Conservation (phyloP, 306 rosid genomes). For the Pyrus bretschneideri region DNA sequence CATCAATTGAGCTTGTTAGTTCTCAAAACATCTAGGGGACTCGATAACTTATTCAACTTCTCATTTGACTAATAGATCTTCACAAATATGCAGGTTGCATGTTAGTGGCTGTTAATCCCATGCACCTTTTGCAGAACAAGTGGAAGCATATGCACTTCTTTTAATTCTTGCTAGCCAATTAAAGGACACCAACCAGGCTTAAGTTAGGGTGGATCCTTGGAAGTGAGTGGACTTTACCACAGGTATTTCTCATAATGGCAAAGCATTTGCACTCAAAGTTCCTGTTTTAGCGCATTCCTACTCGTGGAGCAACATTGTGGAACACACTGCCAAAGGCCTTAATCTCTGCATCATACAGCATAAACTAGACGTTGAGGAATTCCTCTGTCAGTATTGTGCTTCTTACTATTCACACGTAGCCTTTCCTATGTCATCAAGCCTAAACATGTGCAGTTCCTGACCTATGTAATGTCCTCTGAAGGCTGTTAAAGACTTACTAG, state of each 20-base stretch:
- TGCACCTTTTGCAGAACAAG: background rate
- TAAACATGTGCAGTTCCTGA: background rate
- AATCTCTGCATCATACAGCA: background rate
- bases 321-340: background rate
- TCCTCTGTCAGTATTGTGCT: background rate
- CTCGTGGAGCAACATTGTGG: background rate
- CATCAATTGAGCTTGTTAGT: background rate
- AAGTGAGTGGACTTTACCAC: background rate
- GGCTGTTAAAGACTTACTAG: background rate
- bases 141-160: background rate
- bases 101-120: background rate
- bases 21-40: background rate
- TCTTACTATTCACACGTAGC: background rate
- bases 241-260: background rate
- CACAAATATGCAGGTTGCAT: background rate
- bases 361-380: background rate
- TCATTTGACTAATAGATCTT: background rate
- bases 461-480: background rate
- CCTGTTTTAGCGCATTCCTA: background rate
- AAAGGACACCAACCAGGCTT: background rate
- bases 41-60: background rate
- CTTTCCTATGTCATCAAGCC: background rate
- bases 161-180: background rate
- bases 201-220: background rate
- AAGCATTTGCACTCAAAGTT: background rate